These are phyloP conservation scores for Calonectria ilicicola DNA, from an alignment of 2,329 filamentous ascomycete genomes.

Conservation along the genomic window DNA sequence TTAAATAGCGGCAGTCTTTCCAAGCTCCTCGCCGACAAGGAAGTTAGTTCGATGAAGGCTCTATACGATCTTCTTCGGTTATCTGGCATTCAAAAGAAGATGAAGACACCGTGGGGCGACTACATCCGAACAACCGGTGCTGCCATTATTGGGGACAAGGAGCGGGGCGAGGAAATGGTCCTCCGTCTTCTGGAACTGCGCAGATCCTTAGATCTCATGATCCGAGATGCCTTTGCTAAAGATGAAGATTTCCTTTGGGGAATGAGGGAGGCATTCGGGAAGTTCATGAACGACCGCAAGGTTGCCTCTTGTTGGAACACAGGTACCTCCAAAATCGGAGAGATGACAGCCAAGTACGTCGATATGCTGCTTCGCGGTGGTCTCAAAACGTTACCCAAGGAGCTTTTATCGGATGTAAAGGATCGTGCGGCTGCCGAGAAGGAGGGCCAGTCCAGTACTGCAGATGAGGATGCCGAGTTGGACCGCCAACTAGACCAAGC, in stretches of 20 bases:
- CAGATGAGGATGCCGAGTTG: conserved; percentile 92
- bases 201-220: conserved; percentile 80
- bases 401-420: conserved; percentile 72
- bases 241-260: conserved; percentile 83
- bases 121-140: conserved; percentile 85
- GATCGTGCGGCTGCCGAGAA: conserved; percentile 69
- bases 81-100: conserved; percentile 74
- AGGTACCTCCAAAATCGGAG: conserved; percentile 92
- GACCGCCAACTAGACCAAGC: conserved; percentile 93
- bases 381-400: conserved; percentile 82
- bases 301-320: conserved; percentile 79
- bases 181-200: conserved; percentile 85
- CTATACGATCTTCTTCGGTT: conserved; percentile 84
- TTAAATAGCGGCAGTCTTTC: conserved; percentile 76
- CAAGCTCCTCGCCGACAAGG: conserved; percentile 78
- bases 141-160: conserved; percentile 82
- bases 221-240: conserved; percentile 80
- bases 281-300: conserved; percentile 92
- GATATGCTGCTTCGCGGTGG: conserved; percentile 90
- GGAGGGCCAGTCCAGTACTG: conserved; percentile 73
- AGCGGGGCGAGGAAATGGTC: conserved; percentile 87
- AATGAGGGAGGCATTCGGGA: conserved; percentile 86
- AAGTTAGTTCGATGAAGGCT: conserved; percentile 77
- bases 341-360: conserved; percentile 99
- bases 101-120: conserved; percentile 79